A percentile compares a stretch with the other conserved stretches of the same genome.
Conservation (phyloP, 2,329 filamentous ascomycete species). For the Tricladium varicosporioides region DNA sequence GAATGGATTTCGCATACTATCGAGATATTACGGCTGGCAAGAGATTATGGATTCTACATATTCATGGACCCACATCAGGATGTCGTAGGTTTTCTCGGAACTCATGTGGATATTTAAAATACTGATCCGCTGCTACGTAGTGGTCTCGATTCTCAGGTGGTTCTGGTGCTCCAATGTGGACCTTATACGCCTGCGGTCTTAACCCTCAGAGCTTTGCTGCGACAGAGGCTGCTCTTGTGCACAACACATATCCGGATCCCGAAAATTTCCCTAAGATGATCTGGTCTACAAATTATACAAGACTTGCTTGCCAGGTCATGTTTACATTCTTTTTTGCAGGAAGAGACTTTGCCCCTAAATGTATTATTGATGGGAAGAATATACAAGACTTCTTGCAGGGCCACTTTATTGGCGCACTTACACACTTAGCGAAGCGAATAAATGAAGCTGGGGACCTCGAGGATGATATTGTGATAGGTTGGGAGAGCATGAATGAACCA, state of each 20-base stretch:
- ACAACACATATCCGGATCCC: conserved; percentile 87
- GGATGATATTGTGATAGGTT: conserved; percentile 84
- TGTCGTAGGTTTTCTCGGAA: conserved; percentile 61
- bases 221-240: conserved; percentile 90
- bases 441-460: conserved; percentile 87
- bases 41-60: conserved; percentile 88
- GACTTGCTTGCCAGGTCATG: conserved; percentile 82
- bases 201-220: conserved; percentile 81
- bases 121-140: conserved; percentile 36
- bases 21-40: conserved; percentile 76
- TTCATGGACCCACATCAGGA: conserved; percentile 99
- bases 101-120: not conserved
- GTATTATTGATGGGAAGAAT: conserved; percentile 89
- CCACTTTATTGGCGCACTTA: conserved; percentile 79
- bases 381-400: conserved; percentile 93
- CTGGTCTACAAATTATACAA: conserved; percentile 95
- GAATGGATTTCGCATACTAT: conserved; percentile 92
- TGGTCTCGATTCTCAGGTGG: conserved; percentile 95
- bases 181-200: conserved; percentile 87
- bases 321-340: conserved; percentile 95
- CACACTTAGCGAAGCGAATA: conserved; percentile 78
- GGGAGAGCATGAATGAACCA: conserved; percentile 96
- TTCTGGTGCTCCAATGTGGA: conserved; percentile 97
- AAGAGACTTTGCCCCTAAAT: conserved; percentile 89
- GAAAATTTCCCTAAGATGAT: conserved; percentile 96